These are phyloP conservation scores for Aspergillus novofumigatus DNA, from an alignment of 2,329 filamentous ascomycete species.

Conservation along the genomic window DNA sequence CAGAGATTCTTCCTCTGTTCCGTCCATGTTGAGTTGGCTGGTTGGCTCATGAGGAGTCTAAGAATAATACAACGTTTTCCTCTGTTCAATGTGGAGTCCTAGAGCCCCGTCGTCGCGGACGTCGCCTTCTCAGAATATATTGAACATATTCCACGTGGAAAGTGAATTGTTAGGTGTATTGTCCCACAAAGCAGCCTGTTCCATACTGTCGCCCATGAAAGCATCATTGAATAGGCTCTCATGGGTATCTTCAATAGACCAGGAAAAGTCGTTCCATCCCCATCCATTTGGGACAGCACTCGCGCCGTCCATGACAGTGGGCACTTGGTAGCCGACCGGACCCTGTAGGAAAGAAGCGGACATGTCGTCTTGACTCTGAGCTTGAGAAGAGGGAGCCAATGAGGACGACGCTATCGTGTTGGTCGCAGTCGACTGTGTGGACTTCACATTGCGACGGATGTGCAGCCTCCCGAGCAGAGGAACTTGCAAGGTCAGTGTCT, in stretches of 20 bases:
- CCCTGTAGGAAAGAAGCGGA: neutral
- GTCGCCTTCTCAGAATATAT: neutral
- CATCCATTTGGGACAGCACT: neutral
- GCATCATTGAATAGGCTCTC: neutral
- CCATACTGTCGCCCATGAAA: neutral
- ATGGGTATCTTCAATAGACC: constrained; percentile 6
- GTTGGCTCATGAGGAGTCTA: neutral
- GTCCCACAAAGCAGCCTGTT: neutral
- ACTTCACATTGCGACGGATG: constrained; percentile 11
- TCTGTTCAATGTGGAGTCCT: too few species aligned
- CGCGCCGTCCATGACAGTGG: neutral
- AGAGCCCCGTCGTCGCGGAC: neutral
- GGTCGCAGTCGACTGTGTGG: neutral
- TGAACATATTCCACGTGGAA: neutral
- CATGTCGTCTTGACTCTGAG: neutral
- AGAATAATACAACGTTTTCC: neutral
- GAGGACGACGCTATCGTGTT: neutral
- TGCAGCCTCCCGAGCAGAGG: constrained; percentile 16
- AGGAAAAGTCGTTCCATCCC: constrained; percentile 4
- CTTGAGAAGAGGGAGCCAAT: too few species aligned
- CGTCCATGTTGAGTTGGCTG: neutral
- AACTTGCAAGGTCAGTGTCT: constrained; percentile 12
- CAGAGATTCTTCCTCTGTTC: neutral
- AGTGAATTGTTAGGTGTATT: neutral
- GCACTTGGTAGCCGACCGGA: neutral